Base-by-base conservation (phyloP, 129 eudicot species). In the Ambrosia artemisiifolia region DNA sequence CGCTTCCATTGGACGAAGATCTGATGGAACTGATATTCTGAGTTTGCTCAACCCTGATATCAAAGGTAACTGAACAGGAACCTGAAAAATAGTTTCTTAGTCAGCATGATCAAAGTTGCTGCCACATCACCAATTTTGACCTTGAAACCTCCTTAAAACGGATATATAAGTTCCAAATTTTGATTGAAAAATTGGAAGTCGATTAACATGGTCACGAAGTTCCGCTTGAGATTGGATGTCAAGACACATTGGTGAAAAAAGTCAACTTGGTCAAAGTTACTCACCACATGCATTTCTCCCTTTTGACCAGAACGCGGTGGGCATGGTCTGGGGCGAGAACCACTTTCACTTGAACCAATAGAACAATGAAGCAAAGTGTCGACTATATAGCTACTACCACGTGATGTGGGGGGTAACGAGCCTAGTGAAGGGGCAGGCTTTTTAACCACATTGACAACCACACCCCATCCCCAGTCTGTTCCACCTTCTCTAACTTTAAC, bases 401-500 rank as follows among this genome's bases (percentile, higher is more conserved):
- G 97, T 72, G 95, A 64, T 30, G 89, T 76, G 17, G 91, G 84
- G 16, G 93, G 91, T 75, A 91, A 66, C 67, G 82, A 78, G 71
- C 96, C 88, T 13, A 63, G 69, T 49, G 88, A 74, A 53, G 96
- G 83, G n/a, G 88, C 72, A 17, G 89, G 82, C 72, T 79, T 86
- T 77, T 90, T 95, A 40, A 95, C 94, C 71, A 95, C 99, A 83
- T 95, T 90, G 61, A 95, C 99, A 18, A 95, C 99, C 57, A 95
- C 97, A 17, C 99, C 97, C 99, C 99, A 95, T 32, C 99, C 99
- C 97, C 99, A 91, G 59, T 95, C 99, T 43, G 96, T 95, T 69
- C 96, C 96, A 72, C 91, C 97, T 81, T 90, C 99, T 75, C 88
- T 83, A 67, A 95, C 85, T 86, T 82, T 95, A 18, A 94, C 99